Evolutionary conservation across 2,329 filamentous ascomycete species (phyloP).

Genomic region (Penicillium sp.): DNA sequence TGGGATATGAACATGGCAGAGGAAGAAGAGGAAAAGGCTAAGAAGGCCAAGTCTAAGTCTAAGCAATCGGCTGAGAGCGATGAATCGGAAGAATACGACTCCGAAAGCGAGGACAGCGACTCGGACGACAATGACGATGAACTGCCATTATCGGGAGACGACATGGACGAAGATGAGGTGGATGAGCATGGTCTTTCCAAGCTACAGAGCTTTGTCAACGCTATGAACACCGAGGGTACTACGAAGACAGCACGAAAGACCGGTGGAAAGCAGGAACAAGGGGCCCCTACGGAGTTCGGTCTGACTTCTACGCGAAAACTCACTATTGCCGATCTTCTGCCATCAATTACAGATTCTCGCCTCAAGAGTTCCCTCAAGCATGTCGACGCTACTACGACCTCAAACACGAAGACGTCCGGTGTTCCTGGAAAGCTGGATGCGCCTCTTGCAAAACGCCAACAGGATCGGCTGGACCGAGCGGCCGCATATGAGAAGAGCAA

Average conservation of each 20-base stretch:
- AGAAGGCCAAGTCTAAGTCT: constrained; percentile 25
- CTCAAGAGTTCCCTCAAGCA: constrained; percentile 73
- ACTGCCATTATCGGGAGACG: too few species aligned
- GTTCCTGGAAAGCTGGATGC: constrained; percentile 65
- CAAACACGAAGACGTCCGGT: constrained; percentile 47
- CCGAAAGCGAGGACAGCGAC: constrained; percentile 37
- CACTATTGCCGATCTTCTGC: constrained; percentile 66
- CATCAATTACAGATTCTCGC: constrained; percentile 62
- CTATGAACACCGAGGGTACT: constrained; percentile 45
- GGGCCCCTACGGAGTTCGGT: constrained; percentile 53
- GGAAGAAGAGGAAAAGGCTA: constrained; percentile 29
- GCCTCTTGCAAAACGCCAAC: constrained; percentile 74
- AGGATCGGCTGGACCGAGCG: constrained; percentile 70
- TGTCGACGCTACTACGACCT: constrained; percentile 42
- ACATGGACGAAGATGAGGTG: too few species aligned
- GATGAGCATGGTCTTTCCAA: constrained; percentile 51
- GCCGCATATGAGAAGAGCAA: constrained; percentile 86
- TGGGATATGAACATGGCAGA: constrained; percentile 46
- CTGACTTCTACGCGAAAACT: constrained; percentile 57
- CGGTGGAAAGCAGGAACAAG: constrained; percentile 57
- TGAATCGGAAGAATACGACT: constrained; percentile 40
- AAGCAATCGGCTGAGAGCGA: constrained; percentile 29
- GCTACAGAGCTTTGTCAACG: constrained; percentile 60
- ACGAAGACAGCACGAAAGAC: constrained; percentile 28
- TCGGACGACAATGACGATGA: constrained; percentile 45